Evolutionary conservation across 1,284 basidiomycete species (phyloP).

Genomic region (Prillingera fragicola): DNA sequence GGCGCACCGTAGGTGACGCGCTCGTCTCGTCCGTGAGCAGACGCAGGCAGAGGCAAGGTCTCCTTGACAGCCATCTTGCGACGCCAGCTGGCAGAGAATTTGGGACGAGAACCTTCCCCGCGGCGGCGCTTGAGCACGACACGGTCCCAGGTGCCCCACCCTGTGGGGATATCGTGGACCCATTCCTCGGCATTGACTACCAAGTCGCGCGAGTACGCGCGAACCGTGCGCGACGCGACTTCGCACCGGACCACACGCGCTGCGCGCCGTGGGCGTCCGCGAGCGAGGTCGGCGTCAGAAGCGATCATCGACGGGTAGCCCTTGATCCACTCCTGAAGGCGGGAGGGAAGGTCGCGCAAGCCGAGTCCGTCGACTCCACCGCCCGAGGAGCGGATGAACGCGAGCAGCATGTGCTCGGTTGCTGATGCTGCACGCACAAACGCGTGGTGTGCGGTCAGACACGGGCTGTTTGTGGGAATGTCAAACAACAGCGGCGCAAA

Average conservation of each 20-base stretch:
- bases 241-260: conserved; percentile 66
- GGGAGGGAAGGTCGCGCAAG: conserved; percentile 61
- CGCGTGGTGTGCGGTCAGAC: conserved; percentile 69
- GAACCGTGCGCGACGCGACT: conserved; percentile 67
- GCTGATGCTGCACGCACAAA: conserved; percentile 76
- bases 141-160: conserved; percentile 40
- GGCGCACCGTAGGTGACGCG: conserved; percentile 11
- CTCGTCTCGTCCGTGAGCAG: conserved; percentile 2
- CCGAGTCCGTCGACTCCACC: conserved; percentile 54
- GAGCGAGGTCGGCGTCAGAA: conserved; percentile 40
- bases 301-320: conserved; percentile 70
- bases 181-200: conserved; percentile 67
- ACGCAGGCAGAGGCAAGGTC: conserved; percentile 23
- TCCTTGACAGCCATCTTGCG: conserved; percentile 37
- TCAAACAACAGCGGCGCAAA: conserved; percentile 78
- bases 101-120: conserved; percentile 30
- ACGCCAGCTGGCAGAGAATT: conserved; percentile 32
- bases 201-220: conserved; percentile 74
- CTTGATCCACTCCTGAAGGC: conserved; percentile 77
- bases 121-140: conserved; percentile 26
- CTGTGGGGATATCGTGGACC: conserved; percentile 50
- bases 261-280: conserved; percentile 59
- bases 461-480: conserved; percentile 53
- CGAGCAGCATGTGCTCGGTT: conserved; percentile 78
- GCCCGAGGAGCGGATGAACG: conserved; percentile 75